phyloP scores from a whole-genome alignment of 1,284 basidiomycete genomes.

The Ustilago cynodontis region DNA sequence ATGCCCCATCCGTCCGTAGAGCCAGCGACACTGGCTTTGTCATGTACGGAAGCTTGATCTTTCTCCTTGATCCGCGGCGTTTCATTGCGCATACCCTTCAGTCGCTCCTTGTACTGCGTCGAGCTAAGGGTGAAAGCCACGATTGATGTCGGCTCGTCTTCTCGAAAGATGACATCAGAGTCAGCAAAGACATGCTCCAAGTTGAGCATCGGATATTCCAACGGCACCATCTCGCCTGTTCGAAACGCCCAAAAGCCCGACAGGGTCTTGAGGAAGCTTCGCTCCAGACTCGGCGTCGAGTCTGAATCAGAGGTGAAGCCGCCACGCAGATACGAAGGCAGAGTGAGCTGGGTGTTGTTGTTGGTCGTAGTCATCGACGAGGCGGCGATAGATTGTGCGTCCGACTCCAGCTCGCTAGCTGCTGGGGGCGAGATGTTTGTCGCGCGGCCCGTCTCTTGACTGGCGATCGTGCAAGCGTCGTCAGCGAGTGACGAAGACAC shows the following conservation, averaged over 20 bases:
- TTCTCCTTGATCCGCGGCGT: slow-evolving; percentile 32
- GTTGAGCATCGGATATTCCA: slow-evolving; percentile 73
- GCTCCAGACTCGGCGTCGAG: slow-evolving; percentile 49
- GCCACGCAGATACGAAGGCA: slow-evolving; percentile 49
- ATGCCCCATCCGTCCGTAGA: slow-evolving; percentile 46
- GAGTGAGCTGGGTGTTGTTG: slow-evolving; percentile 33
- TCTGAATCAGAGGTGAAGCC: slow-evolving; percentile 51
- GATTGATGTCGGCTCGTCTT: slow-evolving; percentile 97
- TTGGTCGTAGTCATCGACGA: slow-evolving; percentile 43
- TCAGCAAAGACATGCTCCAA: slow-evolving; percentile 83
- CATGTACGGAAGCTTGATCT: slow-evolving; percentile 72
- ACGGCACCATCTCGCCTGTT: slow-evolving; percentile 73
- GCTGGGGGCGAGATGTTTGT: slow-evolving; percentile 34
- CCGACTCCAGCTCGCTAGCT: slow-evolving; percentile 54
- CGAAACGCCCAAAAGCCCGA: slow-evolving; percentile 77
- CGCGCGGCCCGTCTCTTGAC: slow-evolving; percentile 33
- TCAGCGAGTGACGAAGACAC: slow-evolving; percentile 30
- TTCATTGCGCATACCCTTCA: slow-evolving; percentile 54
- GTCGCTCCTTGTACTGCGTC: slow-evolving; percentile 77
- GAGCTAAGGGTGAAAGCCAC: slow-evolving; percentile 95
- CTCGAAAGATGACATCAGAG: slow-evolving; percentile 87
- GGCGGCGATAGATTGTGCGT: slow-evolving; percentile 49
- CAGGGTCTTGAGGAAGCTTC: slow-evolving; percentile 80
- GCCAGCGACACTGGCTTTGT: slow-evolving; percentile 73
- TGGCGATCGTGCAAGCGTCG: slow-evolving; percentile 38